phyloP scores from a whole-genome alignment of 1,284 basidiomycete species.

The Termitomyces sp. region DNA sequence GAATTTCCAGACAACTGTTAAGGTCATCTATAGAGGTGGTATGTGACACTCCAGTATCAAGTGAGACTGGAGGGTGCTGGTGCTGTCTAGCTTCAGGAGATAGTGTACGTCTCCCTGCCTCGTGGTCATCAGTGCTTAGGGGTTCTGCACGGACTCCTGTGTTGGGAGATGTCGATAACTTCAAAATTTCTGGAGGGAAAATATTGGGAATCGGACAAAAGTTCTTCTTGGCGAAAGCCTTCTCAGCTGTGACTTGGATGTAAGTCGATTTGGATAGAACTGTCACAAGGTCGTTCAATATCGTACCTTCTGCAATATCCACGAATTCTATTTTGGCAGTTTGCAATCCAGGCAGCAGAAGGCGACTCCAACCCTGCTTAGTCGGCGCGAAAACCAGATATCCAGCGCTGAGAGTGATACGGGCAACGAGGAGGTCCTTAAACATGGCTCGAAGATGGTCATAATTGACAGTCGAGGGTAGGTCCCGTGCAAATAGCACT shows the following conservation, averaged over 20 bases:
- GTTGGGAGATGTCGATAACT: not conserved
- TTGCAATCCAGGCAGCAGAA: not conserved
- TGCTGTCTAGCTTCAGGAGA: not conserved
- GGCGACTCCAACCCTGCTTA: not conserved
- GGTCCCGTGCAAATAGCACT: not conserved
- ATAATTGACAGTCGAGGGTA: not conserved
- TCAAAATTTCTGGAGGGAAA: not conserved
- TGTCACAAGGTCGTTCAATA: not conserved
- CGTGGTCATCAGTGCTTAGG: not conserved
- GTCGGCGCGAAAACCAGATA: not conserved
- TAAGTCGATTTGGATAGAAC: not conserved
- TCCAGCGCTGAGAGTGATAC: not conserved
- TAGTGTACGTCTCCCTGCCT: not conserved
- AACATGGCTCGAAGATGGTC: constrained; percentile 1
- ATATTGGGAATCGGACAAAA: not conserved
- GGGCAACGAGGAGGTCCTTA: not conserved
- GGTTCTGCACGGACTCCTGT: not conserved
- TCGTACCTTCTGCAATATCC: not conserved
- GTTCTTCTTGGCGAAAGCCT: not conserved
- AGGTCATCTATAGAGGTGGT: not conserved
- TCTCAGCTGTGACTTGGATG: not conserved
- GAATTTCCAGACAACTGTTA: not conserved
- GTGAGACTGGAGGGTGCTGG: not conserved
- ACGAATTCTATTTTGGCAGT: constrained; percentile 1
- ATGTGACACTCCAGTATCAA: not conserved